A percentile compares a stretch with the other conserved stretches of the same genome.
Conservation (phyloP, 1,139 yeast species). For the Trichomonascaceae sp. region DNA sequence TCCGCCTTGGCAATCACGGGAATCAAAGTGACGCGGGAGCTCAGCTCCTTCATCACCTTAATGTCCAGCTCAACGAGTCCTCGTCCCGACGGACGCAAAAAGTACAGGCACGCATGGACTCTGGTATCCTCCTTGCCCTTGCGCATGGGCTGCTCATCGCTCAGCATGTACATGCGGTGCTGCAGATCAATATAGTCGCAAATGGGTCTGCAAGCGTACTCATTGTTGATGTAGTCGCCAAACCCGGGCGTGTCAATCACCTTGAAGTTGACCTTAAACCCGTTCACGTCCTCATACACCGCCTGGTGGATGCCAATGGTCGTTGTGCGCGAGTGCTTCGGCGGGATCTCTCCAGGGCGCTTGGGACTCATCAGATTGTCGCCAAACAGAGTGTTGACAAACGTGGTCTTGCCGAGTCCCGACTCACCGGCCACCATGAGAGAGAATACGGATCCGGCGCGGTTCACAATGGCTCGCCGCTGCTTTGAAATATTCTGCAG, state of each 20-base stretch:
- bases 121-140: constrained; percentile 37
- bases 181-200: constrained; percentile 49
- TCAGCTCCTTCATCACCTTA: constrained; percentile 52
- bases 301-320: constrained; percentile 29
- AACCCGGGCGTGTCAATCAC: constrained; percentile 67
- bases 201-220: constrained; percentile 45
- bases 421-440: constrained; percentile 88
- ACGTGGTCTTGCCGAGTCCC: constrained; percentile 80
- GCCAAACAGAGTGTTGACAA: constrained; percentile 63
- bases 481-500: constrained; percentile 1
- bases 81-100: constrained; percentile 43
- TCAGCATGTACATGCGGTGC: constrained; percentile 43
- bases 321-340: constrained; percentile 24
- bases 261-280: constrained; percentile 38
- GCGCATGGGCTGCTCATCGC: constrained; percentile 64
- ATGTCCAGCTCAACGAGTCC: constrained; percentile 50
- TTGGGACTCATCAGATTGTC: no score
- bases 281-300: constrained; percentile 35
- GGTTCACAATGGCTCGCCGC: constrained; percentile 61
- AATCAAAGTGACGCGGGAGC: constrained; percentile 53
- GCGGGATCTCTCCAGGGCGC: no score
- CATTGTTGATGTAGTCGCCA: constrained; percentile 57
- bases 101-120: constrained; percentile 67
- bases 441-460: constrained; percentile 73
- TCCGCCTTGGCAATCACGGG: constrained; percentile 74